Percentiles rank a stretch among this genome's conserved stretches.
These are phyloP conservation scores for Xylaria venustula DNA, from an alignment of 495 filamentous ascomycete species.

Conservation along the genomic window DNA sequence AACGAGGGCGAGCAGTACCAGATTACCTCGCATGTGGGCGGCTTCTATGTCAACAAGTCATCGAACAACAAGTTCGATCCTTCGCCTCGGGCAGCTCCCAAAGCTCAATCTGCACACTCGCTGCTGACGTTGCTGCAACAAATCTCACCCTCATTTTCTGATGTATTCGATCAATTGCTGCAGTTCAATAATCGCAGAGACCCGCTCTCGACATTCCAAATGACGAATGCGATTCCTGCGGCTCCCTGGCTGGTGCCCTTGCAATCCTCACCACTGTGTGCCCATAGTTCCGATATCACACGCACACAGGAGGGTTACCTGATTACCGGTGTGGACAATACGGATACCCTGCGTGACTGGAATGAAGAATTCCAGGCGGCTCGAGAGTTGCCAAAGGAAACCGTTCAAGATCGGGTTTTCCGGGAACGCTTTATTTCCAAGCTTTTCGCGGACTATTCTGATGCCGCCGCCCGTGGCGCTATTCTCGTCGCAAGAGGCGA, in stretches of 20 bases:
- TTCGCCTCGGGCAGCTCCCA: constrained; percentile 66
- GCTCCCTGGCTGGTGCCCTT: constrained; percentile 88
- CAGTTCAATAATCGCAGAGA: constrained; percentile 80
- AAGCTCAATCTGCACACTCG: constrained; percentile 75
- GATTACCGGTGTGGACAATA: constrained; percentile 83
- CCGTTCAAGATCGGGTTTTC: constrained; percentile 94
- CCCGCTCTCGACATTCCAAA: constrained; percentile 87
- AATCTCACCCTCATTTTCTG: constrained; percentile 78
- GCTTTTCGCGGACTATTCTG: constrained; percentile 95
- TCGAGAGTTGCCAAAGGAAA: constrained; percentile 86
- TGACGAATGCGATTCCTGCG: constrained; percentile 88
- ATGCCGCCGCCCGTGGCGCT: constrained; percentile 91
- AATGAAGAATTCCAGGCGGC: constrained; percentile 99
- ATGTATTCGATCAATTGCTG: constrained; percentile 70
- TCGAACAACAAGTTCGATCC: constrained; percentile 92
- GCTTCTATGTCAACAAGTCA: constrained; percentile 95
- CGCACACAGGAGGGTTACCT: constrained; percentile 92
- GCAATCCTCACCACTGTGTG: constrained; percentile 56
- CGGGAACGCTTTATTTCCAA: constrained; percentile 90
- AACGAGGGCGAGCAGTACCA: constrained; percentile 91
- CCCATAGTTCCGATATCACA: constrained; percentile 79
- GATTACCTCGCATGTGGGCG: constrained; percentile 87
- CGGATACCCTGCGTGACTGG: constrained; percentile 94
- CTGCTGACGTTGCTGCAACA: constrained; percentile 74
- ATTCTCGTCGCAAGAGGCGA: constrained; percentile 90